Evolutionary conservation across 2,329 filamentous ascomycete genomes (phyloP).

Genomic region (Paecilomyces variotii): DNA sequence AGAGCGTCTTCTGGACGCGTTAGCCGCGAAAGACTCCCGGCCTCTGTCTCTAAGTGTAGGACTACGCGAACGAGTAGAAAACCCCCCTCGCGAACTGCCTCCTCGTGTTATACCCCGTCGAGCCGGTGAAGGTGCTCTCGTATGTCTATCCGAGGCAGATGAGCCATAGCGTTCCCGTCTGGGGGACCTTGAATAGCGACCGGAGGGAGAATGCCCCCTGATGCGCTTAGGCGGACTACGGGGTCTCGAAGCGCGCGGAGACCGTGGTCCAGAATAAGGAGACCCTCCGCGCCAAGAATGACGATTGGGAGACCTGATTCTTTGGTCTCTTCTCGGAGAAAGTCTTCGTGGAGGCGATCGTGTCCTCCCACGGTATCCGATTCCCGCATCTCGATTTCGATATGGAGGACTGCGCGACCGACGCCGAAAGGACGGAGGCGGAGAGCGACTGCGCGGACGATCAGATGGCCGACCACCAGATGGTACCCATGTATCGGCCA

Average conservation of each 20-base stretch:
- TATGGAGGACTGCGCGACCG: constrained; percentile 35
- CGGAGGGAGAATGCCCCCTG: constrained; percentile 29
- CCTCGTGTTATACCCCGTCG: constrained; percentile 21
- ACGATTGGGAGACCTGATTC: constrained; percentile 29
- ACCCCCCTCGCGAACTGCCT: constrained; percentile 27
- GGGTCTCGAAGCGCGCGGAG: constrained; percentile 22
- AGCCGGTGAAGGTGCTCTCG: constrained; percentile 39
- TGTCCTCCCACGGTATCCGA: constrained; percentile 23
- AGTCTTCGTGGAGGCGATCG: constrained; percentile 32
- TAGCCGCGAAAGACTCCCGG: constrained; percentile 39
- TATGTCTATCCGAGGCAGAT: constrained; percentile 19
- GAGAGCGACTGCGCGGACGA: constrained; percentile 37
- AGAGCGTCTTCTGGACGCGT: constrained; percentile 48
- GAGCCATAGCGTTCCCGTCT: constrained; percentile 27
- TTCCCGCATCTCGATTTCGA: constrained; percentile 26
- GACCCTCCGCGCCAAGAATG: constrained; percentile 33
- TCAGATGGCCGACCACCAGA: constrained; percentile 23
- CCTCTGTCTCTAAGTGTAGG: constrained; percentile 45
- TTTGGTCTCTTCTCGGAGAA: constrained; percentile 33
- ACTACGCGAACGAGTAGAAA: constrained; percentile 44
- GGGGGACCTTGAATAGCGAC: constrained; percentile 21
- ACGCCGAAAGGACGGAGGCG: constrained; percentile 27
- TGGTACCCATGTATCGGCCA: constrained; percentile 37
- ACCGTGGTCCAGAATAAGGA: constrained; percentile 23
- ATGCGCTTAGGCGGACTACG: constrained; percentile 25